Evolutionary conservation across 2,329 filamentous ascomycete genomes (phyloP).

Genomic region (Phaeosphaeriaceae sp.): DNA sequence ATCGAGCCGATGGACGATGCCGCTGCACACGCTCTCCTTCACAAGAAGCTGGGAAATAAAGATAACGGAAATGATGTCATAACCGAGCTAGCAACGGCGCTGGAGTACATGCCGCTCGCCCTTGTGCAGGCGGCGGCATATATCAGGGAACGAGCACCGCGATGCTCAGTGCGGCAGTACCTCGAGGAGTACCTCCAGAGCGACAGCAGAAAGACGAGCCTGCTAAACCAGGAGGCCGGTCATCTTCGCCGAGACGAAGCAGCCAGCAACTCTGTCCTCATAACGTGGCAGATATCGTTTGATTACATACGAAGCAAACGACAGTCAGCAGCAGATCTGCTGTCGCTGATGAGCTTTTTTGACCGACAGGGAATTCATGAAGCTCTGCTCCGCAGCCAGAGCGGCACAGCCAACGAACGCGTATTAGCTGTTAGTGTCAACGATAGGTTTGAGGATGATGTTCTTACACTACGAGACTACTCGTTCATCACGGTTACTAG

Average conservation of each 20-base stretch:
- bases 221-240: conserved; percentile 27
- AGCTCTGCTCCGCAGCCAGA: conserved; percentile 29
- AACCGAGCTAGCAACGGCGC: neutral
- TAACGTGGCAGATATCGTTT: conserved; percentile 45
- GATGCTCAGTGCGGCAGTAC: conserved; percentile 39
- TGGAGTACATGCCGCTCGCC: no score
- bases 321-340: conserved; percentile 47
- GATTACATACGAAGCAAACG: conserved; percentile 40
- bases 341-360: conserved; percentile 58
- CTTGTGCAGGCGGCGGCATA: no score
- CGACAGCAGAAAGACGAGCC: conserved; percentile 31
- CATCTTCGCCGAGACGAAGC: conserved; percentile 41
- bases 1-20: neutral
- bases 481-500: conserved; percentile 13
- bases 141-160: conserved; percentile 29
- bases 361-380: conserved; percentile 52
- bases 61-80: neutral
- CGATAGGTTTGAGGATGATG: conserved; percentile 18
- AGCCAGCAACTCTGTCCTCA: conserved; percentile 45
- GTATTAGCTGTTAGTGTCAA: neutral
- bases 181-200: conserved; percentile 47
- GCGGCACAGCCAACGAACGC: no score
- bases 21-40: no score
- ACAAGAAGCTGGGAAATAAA: conserved; percentile 1
- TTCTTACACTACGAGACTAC: no score